Evolutionary conservation across 1,139 yeast genomes (phyloP).

Genomic region (Blastobotrys persicus): DNA sequence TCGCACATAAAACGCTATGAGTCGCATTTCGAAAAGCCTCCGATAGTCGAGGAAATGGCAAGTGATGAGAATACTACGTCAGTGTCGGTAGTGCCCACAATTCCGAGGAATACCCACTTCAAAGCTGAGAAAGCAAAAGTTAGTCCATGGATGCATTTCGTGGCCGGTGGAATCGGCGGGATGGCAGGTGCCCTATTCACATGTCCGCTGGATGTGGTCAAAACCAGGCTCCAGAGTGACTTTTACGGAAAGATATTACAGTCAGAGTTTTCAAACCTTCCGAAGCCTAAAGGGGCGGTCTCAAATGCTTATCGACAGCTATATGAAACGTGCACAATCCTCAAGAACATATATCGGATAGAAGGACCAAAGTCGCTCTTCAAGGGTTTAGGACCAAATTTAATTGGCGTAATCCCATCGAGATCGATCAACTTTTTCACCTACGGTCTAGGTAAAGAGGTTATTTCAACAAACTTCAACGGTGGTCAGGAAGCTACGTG

Average conservation of each 20-base stretch:
- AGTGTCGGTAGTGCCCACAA: constrained; percentile 26
- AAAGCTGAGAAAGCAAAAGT: constrained; percentile 32
- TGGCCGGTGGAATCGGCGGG: constrained; percentile 99
- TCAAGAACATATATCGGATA: constrained; percentile 60
- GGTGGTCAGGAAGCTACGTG: constrained; percentile 76
- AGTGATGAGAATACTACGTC: constrained; percentile 24
- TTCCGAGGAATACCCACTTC: constrained; percentile 21
- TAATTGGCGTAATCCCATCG: constrained; percentile 99
- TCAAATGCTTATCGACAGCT: constrained; percentile 63
- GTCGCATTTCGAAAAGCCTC: constrained; percentile 15
- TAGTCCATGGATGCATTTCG: constrained; percentile 93
- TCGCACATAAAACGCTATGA: neutral
- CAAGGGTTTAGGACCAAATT: constrained; percentile 92
- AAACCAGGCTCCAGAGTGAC: constrained; percentile 91
- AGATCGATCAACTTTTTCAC: constrained; percentile 95
- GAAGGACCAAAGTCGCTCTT: constrained; percentile 89
- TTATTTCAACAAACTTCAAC: constrained; percentile 62
- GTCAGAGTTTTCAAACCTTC: constrained; percentile 27
- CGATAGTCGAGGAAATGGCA: constrained; percentile 25
- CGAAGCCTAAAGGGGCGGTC: constrained; percentile 29
- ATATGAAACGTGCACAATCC: constrained; percentile 73
- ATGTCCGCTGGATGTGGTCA: constrained; percentile 94
- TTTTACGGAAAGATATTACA: constrained; percentile 43
- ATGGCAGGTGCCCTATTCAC: constrained; percentile 96
- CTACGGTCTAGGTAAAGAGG: constrained; percentile 84